Conservation (phyloP, 2,329 filamentous ascomycete genomes). For the Gnomoniopsis smithogilvyi region DNA sequence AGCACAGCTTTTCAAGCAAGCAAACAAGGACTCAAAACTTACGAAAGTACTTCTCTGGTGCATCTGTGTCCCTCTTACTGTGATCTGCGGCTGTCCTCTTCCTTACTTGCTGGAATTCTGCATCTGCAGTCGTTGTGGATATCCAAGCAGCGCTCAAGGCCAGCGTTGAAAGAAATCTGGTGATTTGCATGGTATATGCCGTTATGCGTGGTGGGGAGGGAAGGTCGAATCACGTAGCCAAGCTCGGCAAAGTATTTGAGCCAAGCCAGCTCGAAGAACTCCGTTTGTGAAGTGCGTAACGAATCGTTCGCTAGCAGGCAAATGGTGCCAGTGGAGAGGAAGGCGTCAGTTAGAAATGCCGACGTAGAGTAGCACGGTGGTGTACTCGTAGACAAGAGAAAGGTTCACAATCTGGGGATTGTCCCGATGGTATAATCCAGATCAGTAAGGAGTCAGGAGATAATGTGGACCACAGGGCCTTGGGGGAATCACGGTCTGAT, state of each 20-base stretch:
- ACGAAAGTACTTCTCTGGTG: constrained; percentile 34
- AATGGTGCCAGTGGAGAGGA: neutral
- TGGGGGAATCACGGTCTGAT: no score
- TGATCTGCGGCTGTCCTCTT: constrained; percentile 24
- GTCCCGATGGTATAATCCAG: no score
- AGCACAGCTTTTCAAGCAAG: neutral
- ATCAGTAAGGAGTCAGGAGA: no score
- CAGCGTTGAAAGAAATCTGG: constrained; percentile 14
- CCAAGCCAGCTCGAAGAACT: no score
- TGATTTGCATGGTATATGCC: constrained; percentile 17
- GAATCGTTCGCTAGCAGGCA: neutral
- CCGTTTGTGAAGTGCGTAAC: neutral
- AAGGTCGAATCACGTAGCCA: no score
- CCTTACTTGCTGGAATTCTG: constrained; percentile 20
- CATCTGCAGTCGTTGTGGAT: constrained; percentile 11
- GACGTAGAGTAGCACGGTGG: neutral
- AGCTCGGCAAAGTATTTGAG: no score
- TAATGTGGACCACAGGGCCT: no score
- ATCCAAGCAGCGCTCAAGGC: constrained; percentile 13
- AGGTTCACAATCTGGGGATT: no score
- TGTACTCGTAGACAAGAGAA: no score
- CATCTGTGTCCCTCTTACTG: constrained; percentile 12
- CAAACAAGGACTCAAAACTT: constrained; percentile 19
- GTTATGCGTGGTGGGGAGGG: neutral
- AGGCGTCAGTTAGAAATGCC: neutral